phyloP scores from a whole-genome alignment of 768 basidiomycete genomes.

The Floccularia luteovirens region DNA sequence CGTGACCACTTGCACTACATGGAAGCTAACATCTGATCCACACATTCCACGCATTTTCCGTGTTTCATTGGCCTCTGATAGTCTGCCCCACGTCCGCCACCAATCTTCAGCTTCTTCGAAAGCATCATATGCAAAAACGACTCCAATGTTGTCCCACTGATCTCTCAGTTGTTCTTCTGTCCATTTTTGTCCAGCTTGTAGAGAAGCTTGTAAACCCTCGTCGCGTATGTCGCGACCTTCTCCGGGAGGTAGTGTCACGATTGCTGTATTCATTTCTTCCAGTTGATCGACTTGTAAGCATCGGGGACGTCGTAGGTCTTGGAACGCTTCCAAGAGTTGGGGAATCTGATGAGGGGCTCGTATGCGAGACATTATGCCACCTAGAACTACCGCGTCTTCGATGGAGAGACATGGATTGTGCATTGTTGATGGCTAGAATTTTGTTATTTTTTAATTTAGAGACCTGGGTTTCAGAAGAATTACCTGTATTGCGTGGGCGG shows the following conservation, averaged over 20 bases:
- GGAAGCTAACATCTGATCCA: no score
- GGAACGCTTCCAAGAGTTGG: constrained; percentile 38
- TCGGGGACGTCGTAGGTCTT: constrained; percentile 41
- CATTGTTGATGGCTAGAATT: constrained; percentile 35
- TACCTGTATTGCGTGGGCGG: constrained; percentile 47
- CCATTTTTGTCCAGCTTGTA: constrained; percentile 19
- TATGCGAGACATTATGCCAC: constrained; percentile 43
- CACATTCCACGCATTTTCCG: no score
- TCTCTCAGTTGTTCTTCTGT: constrained; percentile 29
- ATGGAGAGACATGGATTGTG: constrained; percentile 40
- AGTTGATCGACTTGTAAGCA: constrained; percentile 31
- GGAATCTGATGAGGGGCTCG: constrained; percentile 33
- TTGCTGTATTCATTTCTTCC: constrained; percentile 33
- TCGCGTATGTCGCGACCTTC: constrained; percentile 34
- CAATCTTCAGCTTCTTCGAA: constrained; percentile 47
- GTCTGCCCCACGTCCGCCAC: constrained; percentile 58
- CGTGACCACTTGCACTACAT: no score
- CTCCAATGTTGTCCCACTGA: constrained; percentile 42
- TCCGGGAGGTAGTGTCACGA: constrained; percentile 35
- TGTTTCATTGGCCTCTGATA: no score
- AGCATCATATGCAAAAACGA: constrained; percentile 42
- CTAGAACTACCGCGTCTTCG: constrained; percentile 53
- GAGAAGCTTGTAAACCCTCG: constrained; percentile 21
- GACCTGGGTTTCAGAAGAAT: constrained; percentile 11
- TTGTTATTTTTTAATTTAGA: not conserved